phyloP scores from a whole-genome alignment of 768 basidiomycete species.

The Cubamyces sp. region DNA sequence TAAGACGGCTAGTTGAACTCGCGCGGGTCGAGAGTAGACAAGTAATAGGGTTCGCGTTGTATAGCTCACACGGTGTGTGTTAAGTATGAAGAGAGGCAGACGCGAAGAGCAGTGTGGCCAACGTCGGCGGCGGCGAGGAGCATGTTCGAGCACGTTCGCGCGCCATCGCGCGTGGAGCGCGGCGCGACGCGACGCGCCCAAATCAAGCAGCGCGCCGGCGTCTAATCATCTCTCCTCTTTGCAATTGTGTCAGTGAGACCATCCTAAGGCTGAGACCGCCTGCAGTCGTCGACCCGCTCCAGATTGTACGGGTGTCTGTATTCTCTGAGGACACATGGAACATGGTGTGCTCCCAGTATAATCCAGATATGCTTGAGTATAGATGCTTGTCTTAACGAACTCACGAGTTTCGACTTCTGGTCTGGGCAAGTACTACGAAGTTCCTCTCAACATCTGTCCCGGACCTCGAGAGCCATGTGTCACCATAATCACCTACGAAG shows the following conservation, averaged over 20 bases:
- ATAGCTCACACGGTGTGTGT: not conserved
- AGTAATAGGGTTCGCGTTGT: not conserved
- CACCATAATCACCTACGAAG: no score
- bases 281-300: no score
- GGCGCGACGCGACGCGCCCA: not conserved
- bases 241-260: not conserved
- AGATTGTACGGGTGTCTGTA: no score
- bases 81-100: not conserved
- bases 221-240: not conserved
- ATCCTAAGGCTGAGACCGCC: no score
- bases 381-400: no score
- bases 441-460: no score
- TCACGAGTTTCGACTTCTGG: no score
- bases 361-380: no score
- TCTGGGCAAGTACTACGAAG: no score
- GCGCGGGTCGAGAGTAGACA: not conserved
- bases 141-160: slow-evolving; percentile 22
- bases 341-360: no score
- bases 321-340: no score
- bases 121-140: slow-evolving; percentile 3
- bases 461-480: no score
- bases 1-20: not conserved
- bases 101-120: not conserved
- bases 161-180: not conserved
- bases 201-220: not conserved